These are phyloP conservation scores for Pezicula radicicola DNA, from an alignment of 2,329 filamentous ascomycete genomes.

Conservation along the genomic window DNA sequence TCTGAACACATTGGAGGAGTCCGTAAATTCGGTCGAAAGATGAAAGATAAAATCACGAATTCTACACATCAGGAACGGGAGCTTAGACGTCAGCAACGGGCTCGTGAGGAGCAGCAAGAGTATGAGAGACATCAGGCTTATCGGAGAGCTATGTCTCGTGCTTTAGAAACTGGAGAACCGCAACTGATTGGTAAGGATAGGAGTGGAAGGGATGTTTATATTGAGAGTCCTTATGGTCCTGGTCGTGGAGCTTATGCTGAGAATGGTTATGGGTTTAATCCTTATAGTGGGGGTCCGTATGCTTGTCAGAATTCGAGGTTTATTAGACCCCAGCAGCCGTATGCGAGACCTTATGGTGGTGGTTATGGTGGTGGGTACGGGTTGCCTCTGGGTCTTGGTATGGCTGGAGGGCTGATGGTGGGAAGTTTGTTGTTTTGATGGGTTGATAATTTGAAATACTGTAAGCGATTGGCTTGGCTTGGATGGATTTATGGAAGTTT, in stretches of 20 bases:
- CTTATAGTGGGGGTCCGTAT: constrained; percentile 42
- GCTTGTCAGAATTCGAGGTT: constrained; percentile 44
- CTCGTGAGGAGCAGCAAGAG: constrained; percentile 45
- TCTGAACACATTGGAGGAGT: constrained; percentile 26
- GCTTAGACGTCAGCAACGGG: constrained; percentile 39
- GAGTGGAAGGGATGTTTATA: constrained; percentile 53
- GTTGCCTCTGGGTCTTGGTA: constrained; percentile 40
- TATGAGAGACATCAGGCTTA: constrained; percentile 50
- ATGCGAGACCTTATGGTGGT: constrained; percentile 38
- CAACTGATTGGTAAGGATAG: constrained; percentile 52
- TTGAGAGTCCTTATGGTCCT: constrained; percentile 47
- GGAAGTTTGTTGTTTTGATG: constrained; percentile 35
- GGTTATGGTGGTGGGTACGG: constrained; percentile 44
- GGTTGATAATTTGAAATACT: too few species aligned
- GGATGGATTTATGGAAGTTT: too few species aligned
- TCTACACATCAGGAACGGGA: constrained; percentile 54
- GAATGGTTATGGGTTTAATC: constrained; percentile 40
- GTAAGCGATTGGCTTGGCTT: too few species aligned
- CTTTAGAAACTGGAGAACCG: constrained; percentile 51
- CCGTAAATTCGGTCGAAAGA: constrained; percentile 47
- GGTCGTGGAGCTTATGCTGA: constrained; percentile 19
- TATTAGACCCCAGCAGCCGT: constrained; percentile 44
- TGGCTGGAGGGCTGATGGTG: constrained; percentile 43
- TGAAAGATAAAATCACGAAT: constrained; percentile 58
- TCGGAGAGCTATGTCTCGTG: constrained; percentile 46